Evolutionary conservation across 192 early-diverging fungal genomes (phyloP).

Genomic region (Coemansia sp.): DNA sequence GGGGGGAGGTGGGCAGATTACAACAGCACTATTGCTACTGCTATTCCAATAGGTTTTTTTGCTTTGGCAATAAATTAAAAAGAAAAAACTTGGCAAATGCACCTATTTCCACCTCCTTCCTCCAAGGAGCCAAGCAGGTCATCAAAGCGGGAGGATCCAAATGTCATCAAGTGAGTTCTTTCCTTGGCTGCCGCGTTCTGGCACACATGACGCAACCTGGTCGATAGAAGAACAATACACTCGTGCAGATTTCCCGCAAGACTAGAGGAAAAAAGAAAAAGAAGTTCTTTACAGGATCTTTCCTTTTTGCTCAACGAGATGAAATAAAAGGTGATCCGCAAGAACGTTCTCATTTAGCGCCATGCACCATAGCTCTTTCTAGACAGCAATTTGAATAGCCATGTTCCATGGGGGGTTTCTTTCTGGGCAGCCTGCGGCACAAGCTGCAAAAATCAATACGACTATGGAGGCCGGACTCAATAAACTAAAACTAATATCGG

Average conservation of each 20-base stretch:
- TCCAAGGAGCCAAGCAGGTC: too few species aligned
- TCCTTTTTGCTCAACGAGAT: not conserved
- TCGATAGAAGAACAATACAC: not conserved
- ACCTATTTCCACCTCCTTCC: too few species aligned
- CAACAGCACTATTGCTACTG: not conserved
- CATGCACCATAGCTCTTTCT: not conserved
- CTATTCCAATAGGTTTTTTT: not conserved
- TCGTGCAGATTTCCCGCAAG: not conserved
- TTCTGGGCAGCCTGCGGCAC: not conserved
- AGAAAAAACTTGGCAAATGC: too few species aligned
- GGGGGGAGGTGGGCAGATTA: not conserved
- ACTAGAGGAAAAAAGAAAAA: conserved; percentile 2
- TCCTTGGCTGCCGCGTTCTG: not conserved
- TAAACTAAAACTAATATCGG: not conserved
- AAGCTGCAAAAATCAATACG: not conserved
- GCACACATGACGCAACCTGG: not conserved
- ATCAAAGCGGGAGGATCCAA: not conserved
- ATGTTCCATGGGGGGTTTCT: not conserved
- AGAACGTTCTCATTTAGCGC: conserved; percentile 1
- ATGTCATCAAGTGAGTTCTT: not conserved
- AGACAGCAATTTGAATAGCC: not conserved
- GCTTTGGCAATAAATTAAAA: not conserved
- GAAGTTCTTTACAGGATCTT: conserved; percentile 1
- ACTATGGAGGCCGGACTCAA: not conserved
- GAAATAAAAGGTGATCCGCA: conserved; percentile 2